These are phyloP conservation scores for Hypoxylon perforatum DNA, from an alignment of 495 filamentous ascomycete genomes.

Conservation along the genomic window DNA sequence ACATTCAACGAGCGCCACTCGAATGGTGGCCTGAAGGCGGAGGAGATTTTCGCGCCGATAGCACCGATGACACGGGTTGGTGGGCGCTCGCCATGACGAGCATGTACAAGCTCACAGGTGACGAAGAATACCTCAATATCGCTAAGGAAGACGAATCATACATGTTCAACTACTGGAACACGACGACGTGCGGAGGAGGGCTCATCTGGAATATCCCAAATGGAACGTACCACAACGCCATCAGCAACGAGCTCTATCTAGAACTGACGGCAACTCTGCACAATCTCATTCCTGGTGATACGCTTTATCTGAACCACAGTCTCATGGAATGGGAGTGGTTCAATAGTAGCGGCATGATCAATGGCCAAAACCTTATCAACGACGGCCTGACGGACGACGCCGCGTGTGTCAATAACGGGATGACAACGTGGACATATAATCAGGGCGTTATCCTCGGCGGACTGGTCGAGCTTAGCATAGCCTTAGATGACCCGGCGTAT, in stretches of 20 bases:
- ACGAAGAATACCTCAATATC: constrained; percentile 62
- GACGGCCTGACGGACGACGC: constrained; percentile 67
- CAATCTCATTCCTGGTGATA: constrained; percentile 64
- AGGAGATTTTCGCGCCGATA: constrained; percentile 63
- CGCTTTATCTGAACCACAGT: constrained; percentile 65
- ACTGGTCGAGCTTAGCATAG: constrained; percentile 66
- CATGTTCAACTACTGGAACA: constrained; percentile 67
- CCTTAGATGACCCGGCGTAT: constrained; percentile 51
- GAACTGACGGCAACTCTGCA: constrained; percentile 71
- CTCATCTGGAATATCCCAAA: constrained; percentile 68
- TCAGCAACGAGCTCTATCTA: constrained; percentile 78
- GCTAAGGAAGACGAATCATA: constrained; percentile 67
- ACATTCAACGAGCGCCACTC: constrained; percentile 47
- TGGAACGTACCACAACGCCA: constrained; percentile 69
- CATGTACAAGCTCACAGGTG: constrained; percentile 69
- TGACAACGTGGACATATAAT: constrained; percentile 75
- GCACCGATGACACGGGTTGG: constrained; percentile 76
- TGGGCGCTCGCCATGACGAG: constrained; percentile 74
- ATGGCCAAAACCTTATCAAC: constrained; percentile 68
- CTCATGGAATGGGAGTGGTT: constrained; percentile 74
- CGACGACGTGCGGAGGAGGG: constrained; percentile 66
- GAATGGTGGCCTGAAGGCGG: constrained; percentile 52
- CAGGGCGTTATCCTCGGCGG: constrained; percentile 79
- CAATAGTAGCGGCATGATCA: constrained; percentile 68
- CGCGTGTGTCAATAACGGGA: constrained; percentile 70